A percentile compares a stretch with the other conserved stretches of the same genome.
Evolutionary conservation across 2,329 filamentous ascomycete species (phyloP).

Genomic region (Aspergillus sp.): DNA sequence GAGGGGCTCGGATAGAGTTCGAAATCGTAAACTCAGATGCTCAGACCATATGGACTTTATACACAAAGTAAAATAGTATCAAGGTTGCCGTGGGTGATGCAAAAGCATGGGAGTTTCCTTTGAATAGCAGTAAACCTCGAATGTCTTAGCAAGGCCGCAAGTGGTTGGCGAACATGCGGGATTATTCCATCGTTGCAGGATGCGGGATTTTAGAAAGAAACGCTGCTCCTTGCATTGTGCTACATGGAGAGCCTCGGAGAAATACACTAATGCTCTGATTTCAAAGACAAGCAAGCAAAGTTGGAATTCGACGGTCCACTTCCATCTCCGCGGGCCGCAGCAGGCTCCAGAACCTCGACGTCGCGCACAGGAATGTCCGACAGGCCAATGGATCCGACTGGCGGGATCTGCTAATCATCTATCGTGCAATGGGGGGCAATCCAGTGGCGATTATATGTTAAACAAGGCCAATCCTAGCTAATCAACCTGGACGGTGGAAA

Average conservation of each 20-base stretch:
- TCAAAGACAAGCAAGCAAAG: background rate
- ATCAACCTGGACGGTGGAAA: background rate
- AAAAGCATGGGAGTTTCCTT: background rate
- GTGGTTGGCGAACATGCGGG: background rate
- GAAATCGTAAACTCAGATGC: background rate
- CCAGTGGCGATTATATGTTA: background rate
- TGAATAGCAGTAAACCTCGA: background rate
- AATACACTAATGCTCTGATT: background rate
- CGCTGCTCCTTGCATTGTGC: background rate
- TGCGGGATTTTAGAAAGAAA: background rate
- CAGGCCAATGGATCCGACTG: background rate
- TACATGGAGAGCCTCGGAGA: slow-evolving; percentile 9
- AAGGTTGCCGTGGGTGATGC: background rate
- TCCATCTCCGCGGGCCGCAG: slow-evolving; percentile 6
- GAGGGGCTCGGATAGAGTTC: background rate
- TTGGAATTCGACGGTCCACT: background rate
- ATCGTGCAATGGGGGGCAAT: background rate
- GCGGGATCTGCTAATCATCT: background rate
- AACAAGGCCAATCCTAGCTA: background rate
- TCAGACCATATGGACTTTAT: background rate
- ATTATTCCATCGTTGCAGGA: background rate
- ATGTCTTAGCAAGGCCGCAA: background rate
- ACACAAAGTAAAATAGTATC: background rate
- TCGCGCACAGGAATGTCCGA: background rate
- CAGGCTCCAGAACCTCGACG: background rate